Conservation (phyloP, 2,329 filamentous ascomycete genomes). For the Sclerotiophoma versabilis region DNA sequence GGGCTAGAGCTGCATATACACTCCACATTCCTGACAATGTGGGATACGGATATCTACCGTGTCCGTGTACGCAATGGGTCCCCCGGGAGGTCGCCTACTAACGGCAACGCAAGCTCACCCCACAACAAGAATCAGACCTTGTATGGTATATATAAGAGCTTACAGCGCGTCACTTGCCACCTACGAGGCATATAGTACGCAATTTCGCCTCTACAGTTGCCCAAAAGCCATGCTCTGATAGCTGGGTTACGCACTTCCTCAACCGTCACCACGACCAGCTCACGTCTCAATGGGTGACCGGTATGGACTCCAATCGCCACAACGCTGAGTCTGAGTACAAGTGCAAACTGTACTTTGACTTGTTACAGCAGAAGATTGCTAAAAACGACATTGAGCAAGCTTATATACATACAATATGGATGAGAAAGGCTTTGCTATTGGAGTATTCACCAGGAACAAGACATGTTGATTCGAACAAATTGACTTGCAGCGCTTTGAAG, state of each 20-base stretch:
- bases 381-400: neutral
- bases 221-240: neutral
- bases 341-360: neutral
- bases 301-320: slow-evolving; percentile 1
- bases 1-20: no score
- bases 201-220: neutral
- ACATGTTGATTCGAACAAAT: no score
- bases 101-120: neutral
- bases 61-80: no score
- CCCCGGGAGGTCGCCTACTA: neutral
- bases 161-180: neutral
- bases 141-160: neutral
- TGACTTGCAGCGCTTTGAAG: no score
- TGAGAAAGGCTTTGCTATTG: no score
- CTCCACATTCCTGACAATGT: no score
- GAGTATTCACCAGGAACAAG: no score
- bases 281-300: neutral
- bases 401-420: neutral
- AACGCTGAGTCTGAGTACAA: neutral
- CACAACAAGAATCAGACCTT: neutral
- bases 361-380: slow-evolving; percentile 1
- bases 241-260: neutral
- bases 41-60: no score
- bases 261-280: neutral
- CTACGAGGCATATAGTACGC: neutral